phyloP scores from a whole-genome alignment of 192 early-diverging fungal species.

The Entomortierella chlamydospora region DNA sequence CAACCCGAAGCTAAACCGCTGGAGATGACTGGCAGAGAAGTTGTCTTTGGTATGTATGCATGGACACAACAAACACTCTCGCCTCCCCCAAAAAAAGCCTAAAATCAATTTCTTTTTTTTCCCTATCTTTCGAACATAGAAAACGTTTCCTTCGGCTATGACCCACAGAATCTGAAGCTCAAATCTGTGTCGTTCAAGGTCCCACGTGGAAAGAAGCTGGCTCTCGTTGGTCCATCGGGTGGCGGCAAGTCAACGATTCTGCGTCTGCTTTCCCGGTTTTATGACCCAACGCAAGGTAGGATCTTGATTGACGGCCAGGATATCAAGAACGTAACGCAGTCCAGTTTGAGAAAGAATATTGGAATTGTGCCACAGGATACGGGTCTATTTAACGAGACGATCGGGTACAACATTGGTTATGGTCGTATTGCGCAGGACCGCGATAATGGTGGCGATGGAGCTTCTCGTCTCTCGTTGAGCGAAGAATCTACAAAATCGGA shows the following conservation, averaged over 20 bases:
- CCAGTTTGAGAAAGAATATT: constrained; percentile 80
- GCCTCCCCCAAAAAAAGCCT: too few species aligned
- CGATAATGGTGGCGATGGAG: constrained; percentile 29
- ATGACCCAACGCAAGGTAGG: constrained; percentile 83
- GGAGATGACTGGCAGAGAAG: constrained; percentile 73
- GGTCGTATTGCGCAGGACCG: constrained; percentile 73
- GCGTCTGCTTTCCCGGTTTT: constrained; percentile 92
- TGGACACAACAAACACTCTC: not conserved
- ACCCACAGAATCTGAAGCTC: constrained; percentile 64
- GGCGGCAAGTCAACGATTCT: constrained; percentile 89
- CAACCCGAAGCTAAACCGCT: constrained; percentile 60
- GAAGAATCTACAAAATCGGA: too few species aligned
- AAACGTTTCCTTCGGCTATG: constrained; percentile 91
- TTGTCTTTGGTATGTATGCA: constrained; percentile 68
- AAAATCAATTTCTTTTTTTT: not conserved
- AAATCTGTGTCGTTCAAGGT: constrained; percentile 82
- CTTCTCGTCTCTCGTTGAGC: too few species aligned
- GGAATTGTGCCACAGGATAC: constrained; percentile 91
- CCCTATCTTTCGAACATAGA: constrained; percentile 47
- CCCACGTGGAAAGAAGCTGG: constrained; percentile 85
- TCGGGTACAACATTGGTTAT: constrained; percentile 93
- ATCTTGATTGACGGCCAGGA: constrained; percentile 92
- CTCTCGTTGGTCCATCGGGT: constrained; percentile 93
- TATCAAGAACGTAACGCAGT: constrained; percentile 74
- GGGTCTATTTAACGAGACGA: constrained; percentile 87